Percentiles rank a stretch among this genome's conserved stretches.
These are phyloP conservation scores for Hypsizygus marmoreus DNA, from an alignment of 768 basidiomycete species.

Conservation along the genomic window DNA sequence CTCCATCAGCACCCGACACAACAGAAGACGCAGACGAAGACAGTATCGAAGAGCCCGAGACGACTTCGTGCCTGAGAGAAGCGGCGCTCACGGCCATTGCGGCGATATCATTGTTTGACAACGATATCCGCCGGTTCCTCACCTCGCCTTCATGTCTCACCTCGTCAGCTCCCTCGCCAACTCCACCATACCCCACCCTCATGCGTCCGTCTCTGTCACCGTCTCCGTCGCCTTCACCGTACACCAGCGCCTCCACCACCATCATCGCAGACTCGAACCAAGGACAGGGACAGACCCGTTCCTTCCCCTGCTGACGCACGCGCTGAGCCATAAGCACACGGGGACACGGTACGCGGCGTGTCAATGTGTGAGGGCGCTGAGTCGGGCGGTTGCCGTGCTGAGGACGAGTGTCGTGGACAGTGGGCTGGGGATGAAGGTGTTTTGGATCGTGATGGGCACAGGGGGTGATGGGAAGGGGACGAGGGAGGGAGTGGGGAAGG, in stretches of 20 bases:
- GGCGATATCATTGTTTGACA: constrained; percentile 69
- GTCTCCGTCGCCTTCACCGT: constrained; percentile 34
- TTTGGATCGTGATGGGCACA: constrained; percentile 41
- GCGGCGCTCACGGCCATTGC: constrained; percentile 76
- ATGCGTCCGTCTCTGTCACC: constrained; percentile 20
- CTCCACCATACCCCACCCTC: constrained; percentile 48
- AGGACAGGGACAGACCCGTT: constrained; percentile 45
- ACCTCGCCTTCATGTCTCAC: constrained; percentile 46
- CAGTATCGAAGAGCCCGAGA: constrained; percentile 57
- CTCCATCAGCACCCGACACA: constrained; percentile 7
- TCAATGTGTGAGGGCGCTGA: constrained; percentile 81
- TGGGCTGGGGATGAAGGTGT: constrained; percentile 73
- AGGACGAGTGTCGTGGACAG: constrained; percentile 85
- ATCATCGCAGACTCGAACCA: not conserved
- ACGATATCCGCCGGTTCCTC: constrained; percentile 69
- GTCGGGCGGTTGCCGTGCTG: constrained; percentile 76
- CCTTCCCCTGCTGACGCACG: constrained; percentile 44
- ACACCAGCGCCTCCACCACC: not conserved
- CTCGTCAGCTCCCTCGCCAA: constrained; percentile 22
- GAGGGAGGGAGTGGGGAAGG: constrained; percentile 14
- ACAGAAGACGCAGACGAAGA: constrained; percentile 62
- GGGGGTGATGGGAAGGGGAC: not conserved
- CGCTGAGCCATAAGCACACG: constrained; percentile 60
- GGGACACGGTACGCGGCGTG: constrained; percentile 87
- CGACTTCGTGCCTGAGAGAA: constrained; percentile 32